Conservation (phyloP, 176 grass and related monocot genomes). For the Phoenix roebelenii region DNA sequence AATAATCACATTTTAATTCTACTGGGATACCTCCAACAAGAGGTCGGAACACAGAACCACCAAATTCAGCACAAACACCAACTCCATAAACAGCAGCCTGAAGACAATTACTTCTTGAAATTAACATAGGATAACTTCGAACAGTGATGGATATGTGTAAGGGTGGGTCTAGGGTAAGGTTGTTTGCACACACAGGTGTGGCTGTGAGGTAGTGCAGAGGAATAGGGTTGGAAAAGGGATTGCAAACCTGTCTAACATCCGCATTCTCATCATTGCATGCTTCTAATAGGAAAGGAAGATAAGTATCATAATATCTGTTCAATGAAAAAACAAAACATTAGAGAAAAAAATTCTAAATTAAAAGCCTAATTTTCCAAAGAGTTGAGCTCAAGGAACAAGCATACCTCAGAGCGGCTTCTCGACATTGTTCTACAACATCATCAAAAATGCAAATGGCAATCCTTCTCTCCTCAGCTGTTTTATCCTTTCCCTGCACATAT, state of each 20-base stretch:
- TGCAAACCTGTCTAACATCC: conserved; percentile 79
- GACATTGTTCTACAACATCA: conserved; percentile 93
- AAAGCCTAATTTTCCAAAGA: not conserved
- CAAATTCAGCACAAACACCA: conserved; percentile 96
- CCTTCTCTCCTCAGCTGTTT: conserved; percentile 94
- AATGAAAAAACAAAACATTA: conserved; percentile 17
- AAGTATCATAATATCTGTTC: conserved; percentile 88
- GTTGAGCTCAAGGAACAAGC: not conserved
- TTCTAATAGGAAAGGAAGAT: conserved; percentile 89
- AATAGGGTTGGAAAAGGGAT: not conserved
- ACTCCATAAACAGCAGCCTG: conserved; percentile 99
- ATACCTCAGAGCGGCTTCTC: conserved; percentile 75
- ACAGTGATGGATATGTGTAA: not conserved
- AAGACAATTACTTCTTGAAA: not conserved
- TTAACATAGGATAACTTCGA: conserved; percentile 14
- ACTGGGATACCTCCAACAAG: conserved; percentile 71
- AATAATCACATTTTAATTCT: not conserved
- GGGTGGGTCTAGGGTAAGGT: not conserved
- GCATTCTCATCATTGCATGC: conserved; percentile 88
- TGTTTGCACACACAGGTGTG: not conserved
- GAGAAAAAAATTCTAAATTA: not conserved
- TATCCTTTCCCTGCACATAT: conserved; percentile 78
- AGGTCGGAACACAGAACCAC: conserved; percentile 66
- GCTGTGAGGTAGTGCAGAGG: not conserved
- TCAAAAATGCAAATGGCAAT: conserved; percentile 99